Evolutionary conservation across 192 early-diverging fungal genomes (phyloP).

Genomic region (Coemansia sp.): DNA sequence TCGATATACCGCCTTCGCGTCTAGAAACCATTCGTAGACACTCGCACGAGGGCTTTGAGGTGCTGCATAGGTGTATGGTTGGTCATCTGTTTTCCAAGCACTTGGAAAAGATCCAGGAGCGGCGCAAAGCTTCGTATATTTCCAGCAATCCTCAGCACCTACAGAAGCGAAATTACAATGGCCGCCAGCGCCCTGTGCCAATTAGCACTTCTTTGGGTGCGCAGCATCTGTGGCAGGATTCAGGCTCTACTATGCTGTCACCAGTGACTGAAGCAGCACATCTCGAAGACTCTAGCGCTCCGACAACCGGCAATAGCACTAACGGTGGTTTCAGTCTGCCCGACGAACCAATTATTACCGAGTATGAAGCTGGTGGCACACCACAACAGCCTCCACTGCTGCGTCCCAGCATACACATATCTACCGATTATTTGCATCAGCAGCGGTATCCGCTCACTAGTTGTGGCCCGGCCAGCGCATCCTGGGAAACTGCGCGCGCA

Average conservation of each 20-base stretch:
- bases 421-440: not conserved
- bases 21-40: slow-evolving; percentile 51
- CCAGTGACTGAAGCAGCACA: slow-evolving; percentile 7
- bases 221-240: not conserved
- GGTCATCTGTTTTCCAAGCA: slow-evolving; percentile 52
- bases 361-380: not conserved
- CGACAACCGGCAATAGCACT: slow-evolving; percentile 2
- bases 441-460: not conserved
- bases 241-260: slow-evolving; percentile 1
- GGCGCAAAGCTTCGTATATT: slow-evolving; percentile 45
- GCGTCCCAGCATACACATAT: not conserved
- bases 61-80: slow-evolving; percentile 48
- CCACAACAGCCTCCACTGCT: not conserved
- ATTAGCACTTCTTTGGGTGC: not conserved
- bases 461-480: slow-evolving; percentile 12
- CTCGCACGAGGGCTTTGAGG: slow-evolving; percentile 48
- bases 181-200: slow-evolving; percentile 7
- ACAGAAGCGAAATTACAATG: not conserved
- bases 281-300: slow-evolving; percentile 1
- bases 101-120: slow-evolving; percentile 48
- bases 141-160: slow-evolving; percentile 16
- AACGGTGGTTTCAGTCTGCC: not conserved
- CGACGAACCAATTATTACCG: not conserved
- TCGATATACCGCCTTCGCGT: slow-evolving; percentile 49
- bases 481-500: slow-evolving; percentile 1